A percentile compares a stretch with the other conserved stretches of the same genome.
These are phyloP conservation scores for Lactarius indigo DNA, from an alignment of 768 basidiomycete genomes.

Conservation along the genomic window DNA sequence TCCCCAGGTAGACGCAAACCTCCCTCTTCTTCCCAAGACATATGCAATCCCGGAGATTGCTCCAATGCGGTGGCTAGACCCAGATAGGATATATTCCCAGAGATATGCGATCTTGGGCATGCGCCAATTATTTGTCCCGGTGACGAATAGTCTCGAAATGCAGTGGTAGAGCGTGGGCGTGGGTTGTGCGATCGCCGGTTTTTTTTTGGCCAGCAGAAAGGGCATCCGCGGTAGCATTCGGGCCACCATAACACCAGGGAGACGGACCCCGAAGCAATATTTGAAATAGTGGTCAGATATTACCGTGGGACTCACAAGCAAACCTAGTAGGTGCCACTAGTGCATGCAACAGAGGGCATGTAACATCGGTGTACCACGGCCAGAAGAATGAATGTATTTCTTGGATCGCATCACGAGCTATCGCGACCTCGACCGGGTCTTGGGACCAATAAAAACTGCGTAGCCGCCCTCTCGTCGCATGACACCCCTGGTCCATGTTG, in stretches of 20 bases:
- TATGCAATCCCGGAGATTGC: not conserved
- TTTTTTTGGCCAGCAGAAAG: not conserved
- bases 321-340: not conserved
- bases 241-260: not conserved
- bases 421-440: not conserved
- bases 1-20: not conserved
- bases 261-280: constrained; percentile 3
- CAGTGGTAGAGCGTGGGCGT: not conserved
- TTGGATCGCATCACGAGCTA: not conserved
- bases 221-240: not conserved
- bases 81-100: not conserved
- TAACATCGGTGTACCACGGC: not conserved
- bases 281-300: constrained; percentile 6
- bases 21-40: not conserved
- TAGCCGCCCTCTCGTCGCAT: not conserved
- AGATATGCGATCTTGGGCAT: not conserved
- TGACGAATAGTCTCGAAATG: not conserved
- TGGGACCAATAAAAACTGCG: constrained; percentile 8
- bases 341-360: not conserved
- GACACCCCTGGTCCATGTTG: not conserved
- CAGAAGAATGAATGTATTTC: not conserved
- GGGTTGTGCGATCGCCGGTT: not conserved
- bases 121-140: not conserved
- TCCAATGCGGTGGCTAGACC: not conserved
- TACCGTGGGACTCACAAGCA: constrained; percentile 1